Evolutionary conservation across 495 filamentous ascomycete genomes (phyloP), one percentile per base, ranked within the genome.

Genomic region (Arthonia radiata): DNA sequence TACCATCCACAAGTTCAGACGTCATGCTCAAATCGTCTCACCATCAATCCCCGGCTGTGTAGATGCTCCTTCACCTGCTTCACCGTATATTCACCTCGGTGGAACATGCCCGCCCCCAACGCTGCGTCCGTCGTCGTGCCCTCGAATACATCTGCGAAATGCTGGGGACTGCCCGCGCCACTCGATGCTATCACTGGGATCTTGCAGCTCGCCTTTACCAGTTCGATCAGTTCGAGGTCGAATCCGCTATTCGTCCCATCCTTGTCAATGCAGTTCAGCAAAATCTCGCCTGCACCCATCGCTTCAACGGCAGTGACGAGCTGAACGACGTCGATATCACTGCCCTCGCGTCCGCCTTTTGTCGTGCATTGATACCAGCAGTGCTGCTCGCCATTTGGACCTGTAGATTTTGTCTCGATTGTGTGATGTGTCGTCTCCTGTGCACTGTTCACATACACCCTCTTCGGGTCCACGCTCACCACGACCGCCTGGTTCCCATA

Each of bases 321-420:
- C 44, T 94, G 73, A 5, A 72, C 61, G 6, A 92, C 86, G 46
- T 92, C 81, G 26, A 97, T 52, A 38, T 94, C 83, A 12, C 79
- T 59, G 5, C 71, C 76, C 50, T 97, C 86, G 19, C 86, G 61
- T 3, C 86, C 86, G 13, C 86, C 86, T 57, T 81, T 91, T 46
- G 89, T 76, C 8, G 86, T 97, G 49, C 82, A 92, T 29, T 91
- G 83, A 37, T 94, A 97, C 86, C 86, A 97, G 52, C 79, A 91
- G 49, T 66, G 75, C 27, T 51, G 50, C 50, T 93, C 80, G 3
- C 82, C 79, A 3, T 63, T 52, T 1, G 73, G 71, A 6, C 81
- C 78, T 2, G 62, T 65, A 32, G 52, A 61, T 8, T 49, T 43
- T 3, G 86, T 90, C 41, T 59, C 55, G 30, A 93, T 56, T 0